Evolutionary conservation across 2,329 filamentous ascomycete species (phyloP).

Genomic region (Calonectria multiphialidica): DNA sequence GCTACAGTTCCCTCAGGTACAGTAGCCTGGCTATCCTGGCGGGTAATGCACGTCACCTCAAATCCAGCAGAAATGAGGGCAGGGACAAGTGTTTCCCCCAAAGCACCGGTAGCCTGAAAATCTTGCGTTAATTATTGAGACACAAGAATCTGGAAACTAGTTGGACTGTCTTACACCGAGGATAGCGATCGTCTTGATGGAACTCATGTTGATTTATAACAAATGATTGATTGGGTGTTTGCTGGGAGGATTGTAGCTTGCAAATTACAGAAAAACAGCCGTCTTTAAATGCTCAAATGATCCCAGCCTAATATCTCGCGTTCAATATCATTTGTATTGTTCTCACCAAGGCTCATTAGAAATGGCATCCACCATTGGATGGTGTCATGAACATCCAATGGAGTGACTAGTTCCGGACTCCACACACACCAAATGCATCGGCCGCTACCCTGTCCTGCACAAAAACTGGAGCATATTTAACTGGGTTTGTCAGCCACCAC

Average conservation of each 20-base stretch:
- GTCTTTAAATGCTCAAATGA: not conserved
- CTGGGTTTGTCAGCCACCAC: not conserved
- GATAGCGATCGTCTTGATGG: not conserved
- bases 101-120: not conserved
- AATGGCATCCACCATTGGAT: not conserved
- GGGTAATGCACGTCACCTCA: not conserved
- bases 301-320: not conserved
- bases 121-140: not conserved
- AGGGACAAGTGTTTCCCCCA: not conserved
- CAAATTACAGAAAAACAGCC: not conserved
- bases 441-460: not conserved
- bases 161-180: not conserved
- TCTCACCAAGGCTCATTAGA: not conserved
- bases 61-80: not conserved
- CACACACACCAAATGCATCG: slow-evolving; percentile 5
- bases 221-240: not conserved
- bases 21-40: not conserved
- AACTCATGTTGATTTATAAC: not conserved
- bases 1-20: not conserved
- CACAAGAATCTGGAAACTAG: not conserved
- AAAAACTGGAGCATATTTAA: not conserved
- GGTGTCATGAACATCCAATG: not conserved
- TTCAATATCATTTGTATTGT: not conserved
- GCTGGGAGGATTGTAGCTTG: not conserved
- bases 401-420: not conserved